These are phyloP conservation scores for Eutrema japonicum DNA, from an alignment of 345 rosid genomes.

Conservation along the genomic window DNA sequence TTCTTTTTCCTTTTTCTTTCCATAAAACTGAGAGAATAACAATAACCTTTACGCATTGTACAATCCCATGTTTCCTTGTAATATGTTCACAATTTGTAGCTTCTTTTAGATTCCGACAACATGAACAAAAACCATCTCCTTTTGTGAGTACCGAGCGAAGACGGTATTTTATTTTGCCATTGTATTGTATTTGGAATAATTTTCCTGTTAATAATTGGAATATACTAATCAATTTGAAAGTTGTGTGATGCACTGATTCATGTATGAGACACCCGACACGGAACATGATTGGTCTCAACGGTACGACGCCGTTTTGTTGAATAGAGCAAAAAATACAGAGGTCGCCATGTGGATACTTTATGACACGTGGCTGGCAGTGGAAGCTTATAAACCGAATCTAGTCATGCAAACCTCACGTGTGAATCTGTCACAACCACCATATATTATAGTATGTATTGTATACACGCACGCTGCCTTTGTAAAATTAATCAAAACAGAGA, in stretches of 20 bases:
- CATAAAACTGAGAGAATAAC: slow-evolving; percentile 41
- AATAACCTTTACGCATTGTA: slow-evolving; percentile 35
- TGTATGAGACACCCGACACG: not conserved
- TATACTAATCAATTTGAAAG: not conserved
- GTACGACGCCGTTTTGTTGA: not conserved
- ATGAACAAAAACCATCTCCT: slow-evolving; percentile 21
- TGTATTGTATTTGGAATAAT: slow-evolving; percentile 5
- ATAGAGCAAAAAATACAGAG: not conserved
- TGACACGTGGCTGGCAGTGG: slow-evolving; percentile 8
- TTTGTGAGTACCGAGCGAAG: slow-evolving; percentile 34
- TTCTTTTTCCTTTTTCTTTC: not conserved
- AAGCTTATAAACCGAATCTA: not conserved
- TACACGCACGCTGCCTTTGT: not conserved
- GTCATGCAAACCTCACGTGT: slow-evolving; percentile 20
- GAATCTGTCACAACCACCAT: not conserved
- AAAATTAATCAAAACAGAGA: not conserved
- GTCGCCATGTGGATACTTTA: slow-evolving; percentile 6
- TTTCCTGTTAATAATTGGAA: not conserved
- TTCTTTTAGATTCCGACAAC: slow-evolving; percentile 28
- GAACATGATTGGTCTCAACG: not conserved
- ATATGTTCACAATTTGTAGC: slow-evolving; percentile 38
- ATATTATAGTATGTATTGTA: not conserved
- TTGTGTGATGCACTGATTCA: not conserved
- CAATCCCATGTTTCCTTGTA: slow-evolving; percentile 41
- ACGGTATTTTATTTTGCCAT: slow-evolving; percentile 5